These are phyloP conservation scores for Solanum chilense DNA, from an alignment of 257 asterid species.

Conservation along the genomic window DNA sequence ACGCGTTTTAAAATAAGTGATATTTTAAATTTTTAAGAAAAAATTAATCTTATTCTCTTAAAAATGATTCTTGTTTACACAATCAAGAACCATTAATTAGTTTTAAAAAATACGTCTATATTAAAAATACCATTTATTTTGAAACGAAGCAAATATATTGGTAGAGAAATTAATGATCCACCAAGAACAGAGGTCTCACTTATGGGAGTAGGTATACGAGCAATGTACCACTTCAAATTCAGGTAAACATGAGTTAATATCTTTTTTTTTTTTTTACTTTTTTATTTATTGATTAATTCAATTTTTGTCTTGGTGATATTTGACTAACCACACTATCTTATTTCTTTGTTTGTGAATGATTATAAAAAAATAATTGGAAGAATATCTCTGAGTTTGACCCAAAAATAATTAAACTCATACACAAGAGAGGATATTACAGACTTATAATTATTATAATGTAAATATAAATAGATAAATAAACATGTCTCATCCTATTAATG, in stretches of 20 bases:
- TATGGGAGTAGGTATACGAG: background rate
- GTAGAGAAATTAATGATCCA: background rate
- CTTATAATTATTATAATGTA: background rate
- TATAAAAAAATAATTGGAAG: background rate
- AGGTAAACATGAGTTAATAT: background rate
- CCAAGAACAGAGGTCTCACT: background rate
- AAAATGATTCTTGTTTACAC: too few relatives aligned
- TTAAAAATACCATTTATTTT: too few relatives aligned
- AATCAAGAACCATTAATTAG: too few relatives aligned
- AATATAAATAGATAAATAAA: background rate
- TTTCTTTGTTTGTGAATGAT: background rate
- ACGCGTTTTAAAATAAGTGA: too few relatives aligned
- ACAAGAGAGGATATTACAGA: background rate
- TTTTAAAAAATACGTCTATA: too few relatives aligned
- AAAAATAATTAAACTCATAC: background rate
- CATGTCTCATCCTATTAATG: background rate
- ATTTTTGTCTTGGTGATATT: background rate
- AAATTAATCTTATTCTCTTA: too few relatives aligned
- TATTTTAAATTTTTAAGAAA: too few relatives aligned
- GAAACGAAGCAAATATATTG: background rate
- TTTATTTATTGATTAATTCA: background rate
- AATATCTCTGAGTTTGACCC: background rate
- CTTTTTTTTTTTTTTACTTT: background rate
- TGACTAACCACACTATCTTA: background rate
- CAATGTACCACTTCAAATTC: background rate